Evolutionary conservation across 106 monocot species (phyloP).

Genomic region (Apostasia ramifera): DNA sequence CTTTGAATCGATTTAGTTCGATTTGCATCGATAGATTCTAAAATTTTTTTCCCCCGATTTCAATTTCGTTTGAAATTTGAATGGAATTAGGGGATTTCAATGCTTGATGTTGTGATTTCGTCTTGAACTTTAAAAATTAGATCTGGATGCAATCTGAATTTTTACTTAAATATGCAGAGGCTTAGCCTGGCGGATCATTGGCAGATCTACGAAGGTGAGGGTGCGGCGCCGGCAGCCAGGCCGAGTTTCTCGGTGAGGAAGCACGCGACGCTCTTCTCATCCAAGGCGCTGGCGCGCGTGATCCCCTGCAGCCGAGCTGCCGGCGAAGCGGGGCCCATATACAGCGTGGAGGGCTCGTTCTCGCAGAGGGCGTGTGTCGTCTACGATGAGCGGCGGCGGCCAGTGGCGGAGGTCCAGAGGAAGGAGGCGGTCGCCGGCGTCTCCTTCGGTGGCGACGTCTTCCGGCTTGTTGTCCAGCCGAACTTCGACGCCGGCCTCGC

Average conservation of each 20-base stretch:
- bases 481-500: slow-evolving; percentile 33
- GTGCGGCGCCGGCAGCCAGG: not conserved
- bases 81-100: not conserved
- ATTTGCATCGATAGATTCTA: not conserved
- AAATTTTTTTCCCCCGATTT: not conserved
- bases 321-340: not conserved
- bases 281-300: slow-evolving; percentile 28
- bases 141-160: not conserved
- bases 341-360: slow-evolving; percentile 60
- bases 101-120: not conserved
- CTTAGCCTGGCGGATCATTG: slow-evolving; percentile 40
- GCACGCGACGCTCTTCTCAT: slow-evolving; percentile 16
- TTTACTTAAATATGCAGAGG: slow-evolving; percentile 12
- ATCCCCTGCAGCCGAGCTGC: slow-evolving; percentile 6
- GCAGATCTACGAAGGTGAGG: slow-evolving; percentile 51
- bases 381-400: slow-evolving; percentile 29
- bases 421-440: slow-evolving; percentile 45
- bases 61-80: not conserved
- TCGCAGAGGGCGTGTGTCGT: slow-evolving; percentile 26
- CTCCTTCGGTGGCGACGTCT: slow-evolving; percentile 52
- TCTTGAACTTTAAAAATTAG: not conserved
- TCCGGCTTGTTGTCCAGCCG: slow-evolving; percentile 48
- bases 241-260: slow-evolving; percentile 44
- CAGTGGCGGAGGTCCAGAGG: slow-evolving; percentile 39
- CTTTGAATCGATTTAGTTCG: not conserved